These are phyloP conservation scores for Dendrocalamus sinicus DNA, from an alignment of 176 grass and related monocot genomes.

Conservation along the genomic window DNA sequence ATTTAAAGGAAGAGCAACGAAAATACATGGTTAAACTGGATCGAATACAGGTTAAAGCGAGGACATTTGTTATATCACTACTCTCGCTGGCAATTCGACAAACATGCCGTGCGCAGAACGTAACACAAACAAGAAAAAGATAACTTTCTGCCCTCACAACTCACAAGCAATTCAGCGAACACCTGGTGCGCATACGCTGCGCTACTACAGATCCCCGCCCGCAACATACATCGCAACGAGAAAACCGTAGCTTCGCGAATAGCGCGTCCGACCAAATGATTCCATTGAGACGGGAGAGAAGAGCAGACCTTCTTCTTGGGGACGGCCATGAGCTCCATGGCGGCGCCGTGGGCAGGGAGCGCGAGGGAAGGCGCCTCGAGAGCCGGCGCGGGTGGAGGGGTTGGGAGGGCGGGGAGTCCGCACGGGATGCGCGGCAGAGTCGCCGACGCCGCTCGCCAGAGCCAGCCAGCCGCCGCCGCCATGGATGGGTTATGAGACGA, in stretches of 20 bases:
- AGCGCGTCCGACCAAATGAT: background rate
- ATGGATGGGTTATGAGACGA: no score
- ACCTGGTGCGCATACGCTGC: conserved; percentile 8
- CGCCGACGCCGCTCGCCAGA: no score
- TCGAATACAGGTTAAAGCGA: background rate
- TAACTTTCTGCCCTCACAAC: background rate
- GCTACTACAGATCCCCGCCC: background rate
- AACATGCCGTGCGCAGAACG: background rate
- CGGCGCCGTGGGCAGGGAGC: conserved; percentile 31
- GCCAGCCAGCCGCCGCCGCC: no score
- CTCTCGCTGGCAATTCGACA: background rate
- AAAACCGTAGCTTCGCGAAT: background rate
- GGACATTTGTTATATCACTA: background rate
- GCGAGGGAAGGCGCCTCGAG: conserved; percentile 14
- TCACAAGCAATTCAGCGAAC: conserved; percentile 32
- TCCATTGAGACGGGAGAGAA: background rate
- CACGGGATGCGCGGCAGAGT: background rate
- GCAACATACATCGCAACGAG: background rate
- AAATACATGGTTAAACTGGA: background rate
- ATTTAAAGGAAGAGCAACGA: background rate
- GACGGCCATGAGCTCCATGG: conserved; percentile 83
- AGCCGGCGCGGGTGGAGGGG: conserved; percentile 16
- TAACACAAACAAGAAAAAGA: background rate
- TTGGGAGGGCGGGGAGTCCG: conserved; percentile 14
- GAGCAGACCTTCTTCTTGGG: conserved; percentile 79